A percentile compares a stretch with the other conserved stretches of the same genome.
Conservation (phyloP, 2,329 filamentous ascomycete species). For the Colletotrichum caudatum region DNA sequence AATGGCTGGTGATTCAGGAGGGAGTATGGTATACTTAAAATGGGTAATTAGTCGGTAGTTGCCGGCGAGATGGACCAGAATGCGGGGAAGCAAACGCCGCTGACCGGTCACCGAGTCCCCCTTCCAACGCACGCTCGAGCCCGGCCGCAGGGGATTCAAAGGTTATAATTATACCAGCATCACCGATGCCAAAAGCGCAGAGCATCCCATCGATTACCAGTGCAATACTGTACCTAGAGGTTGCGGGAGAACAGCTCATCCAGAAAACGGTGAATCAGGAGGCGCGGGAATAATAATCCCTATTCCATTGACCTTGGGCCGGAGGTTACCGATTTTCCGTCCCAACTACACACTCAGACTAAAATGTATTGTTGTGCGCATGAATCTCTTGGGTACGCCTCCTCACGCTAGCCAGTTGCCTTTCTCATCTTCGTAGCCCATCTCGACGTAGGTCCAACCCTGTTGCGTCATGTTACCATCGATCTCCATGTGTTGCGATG, state of each 20-base stretch:
- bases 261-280: too few relatives aligned
- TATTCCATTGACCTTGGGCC: neutral
- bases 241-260: neutral
- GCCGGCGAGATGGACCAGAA: neutral
- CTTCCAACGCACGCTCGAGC: neutral
- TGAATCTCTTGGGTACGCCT: neutral
- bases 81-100: neutral
- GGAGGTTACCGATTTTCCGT: neutral
- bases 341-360: neutral
- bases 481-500: conserved; percentile 39
- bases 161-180: neutral
- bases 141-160: neutral
- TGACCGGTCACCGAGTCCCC: neutral
- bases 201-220: neutral
- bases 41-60: neutral
- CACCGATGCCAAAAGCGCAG: neutral
- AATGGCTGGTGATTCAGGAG: neutral
- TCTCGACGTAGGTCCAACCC: conserved; percentile 45
- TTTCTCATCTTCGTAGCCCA: conserved; percentile 48
- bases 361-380: neutral
- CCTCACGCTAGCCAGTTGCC: conserved; percentile 46
- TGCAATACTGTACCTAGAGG: too few relatives aligned
- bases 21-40: neutral
- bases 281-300: neutral
- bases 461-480: conserved; percentile 44